A percentile compares a stretch with the other conserved stretches of the same genome.
These are phyloP conservation scores for Hypomontagnella submonticulosa DNA, from an alignment of 495 filamentous ascomycete genomes.

Conservation along the genomic window DNA sequence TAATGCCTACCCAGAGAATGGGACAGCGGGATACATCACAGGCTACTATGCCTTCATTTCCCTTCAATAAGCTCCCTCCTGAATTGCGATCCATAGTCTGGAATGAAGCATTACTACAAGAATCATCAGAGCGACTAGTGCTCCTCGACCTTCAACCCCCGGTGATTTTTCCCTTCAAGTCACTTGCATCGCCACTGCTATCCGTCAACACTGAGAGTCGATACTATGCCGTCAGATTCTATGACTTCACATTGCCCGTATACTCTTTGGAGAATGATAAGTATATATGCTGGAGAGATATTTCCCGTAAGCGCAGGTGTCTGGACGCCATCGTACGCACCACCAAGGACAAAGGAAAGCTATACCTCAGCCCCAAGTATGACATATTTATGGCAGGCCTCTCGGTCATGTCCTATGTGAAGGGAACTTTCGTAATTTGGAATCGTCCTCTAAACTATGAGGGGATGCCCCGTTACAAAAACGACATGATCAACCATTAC, in stretches of 20 bases:
- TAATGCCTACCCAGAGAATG: too few species aligned
- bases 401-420: neutral
- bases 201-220: conserved; percentile 14
- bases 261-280: neutral
- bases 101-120: conserved; percentile 5
- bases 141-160: neutral
- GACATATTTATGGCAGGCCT: conserved; percentile 4
- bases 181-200: conserved; percentile 17
- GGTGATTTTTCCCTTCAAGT: conserved; percentile 5
- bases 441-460: too few species aligned
- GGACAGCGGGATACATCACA: neutral
- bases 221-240: conserved; percentile 1
- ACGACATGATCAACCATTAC: too few species aligned
- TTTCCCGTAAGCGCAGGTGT: too few species aligned
- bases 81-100: conserved; percentile 18
- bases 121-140: conserved; percentile 15
- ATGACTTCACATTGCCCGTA: neutral
- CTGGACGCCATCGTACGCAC: too few species aligned
- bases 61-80: neutral
- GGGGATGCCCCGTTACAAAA: too few species aligned
- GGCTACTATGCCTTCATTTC: neutral
- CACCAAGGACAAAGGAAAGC: neutral
- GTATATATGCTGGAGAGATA: too few species aligned
- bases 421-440: too few species aligned
- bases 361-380: neutral